A percentile compares a stretch with the other conserved stretches of the same genome.
These are phyloP conservation scores for Schwanniomyces vanrijiae DNA, from an alignment of 805 yeast genomes.

Conservation along the genomic window DNA sequence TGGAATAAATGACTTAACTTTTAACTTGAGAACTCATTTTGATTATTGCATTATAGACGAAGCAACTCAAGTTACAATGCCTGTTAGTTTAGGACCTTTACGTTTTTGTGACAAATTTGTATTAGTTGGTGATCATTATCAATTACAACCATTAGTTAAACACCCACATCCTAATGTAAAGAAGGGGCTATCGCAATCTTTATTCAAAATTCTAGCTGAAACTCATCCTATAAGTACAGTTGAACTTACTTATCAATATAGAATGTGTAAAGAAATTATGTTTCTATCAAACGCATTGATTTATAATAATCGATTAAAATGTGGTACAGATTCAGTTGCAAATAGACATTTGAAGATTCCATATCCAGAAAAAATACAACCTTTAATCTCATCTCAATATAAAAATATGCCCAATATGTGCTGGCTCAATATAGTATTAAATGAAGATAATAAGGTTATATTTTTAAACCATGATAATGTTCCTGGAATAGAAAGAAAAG, in stretches of 20 bases:
- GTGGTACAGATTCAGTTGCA: conserved; percentile 71
- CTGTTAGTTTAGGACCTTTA: conserved; percentile 86
- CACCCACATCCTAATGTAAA: conserved; percentile 60
- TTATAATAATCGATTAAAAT: conserved; percentile 71
- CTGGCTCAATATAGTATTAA: conserved; percentile 63
- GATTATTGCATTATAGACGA: conserved; percentile 96
- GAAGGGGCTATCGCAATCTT: conserved; percentile 65
- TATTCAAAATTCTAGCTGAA: conserved; percentile 75
- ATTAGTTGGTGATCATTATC: conserved; percentile 95
- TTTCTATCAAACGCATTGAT: conserved; percentile 74
- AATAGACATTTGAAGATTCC: conserved; percentile 56
- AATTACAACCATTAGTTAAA: conserved; percentile 84
- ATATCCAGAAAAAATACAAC: conserved; percentile 22
- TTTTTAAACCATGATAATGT: conserved; percentile 78
- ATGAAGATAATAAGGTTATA: conserved; percentile 59
- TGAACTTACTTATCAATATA: conserved; percentile 77
- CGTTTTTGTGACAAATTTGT: conserved; percentile 75
- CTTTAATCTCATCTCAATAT: conserved; percentile 5
- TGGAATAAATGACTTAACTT: conserved; percentile 65
- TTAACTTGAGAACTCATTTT: conserved; percentile 55
- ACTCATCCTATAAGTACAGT: conserved; percentile 72
- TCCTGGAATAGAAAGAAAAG: conserved; percentile 53
- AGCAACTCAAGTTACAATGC: conserved; percentile 93
- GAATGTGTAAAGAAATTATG: conserved; percentile 94
- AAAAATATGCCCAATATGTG: conserved; percentile 5